Evolutionary conservation across 306 rosid genomes (phyloP).

Genomic region (Vigna nakashimae): DNA sequence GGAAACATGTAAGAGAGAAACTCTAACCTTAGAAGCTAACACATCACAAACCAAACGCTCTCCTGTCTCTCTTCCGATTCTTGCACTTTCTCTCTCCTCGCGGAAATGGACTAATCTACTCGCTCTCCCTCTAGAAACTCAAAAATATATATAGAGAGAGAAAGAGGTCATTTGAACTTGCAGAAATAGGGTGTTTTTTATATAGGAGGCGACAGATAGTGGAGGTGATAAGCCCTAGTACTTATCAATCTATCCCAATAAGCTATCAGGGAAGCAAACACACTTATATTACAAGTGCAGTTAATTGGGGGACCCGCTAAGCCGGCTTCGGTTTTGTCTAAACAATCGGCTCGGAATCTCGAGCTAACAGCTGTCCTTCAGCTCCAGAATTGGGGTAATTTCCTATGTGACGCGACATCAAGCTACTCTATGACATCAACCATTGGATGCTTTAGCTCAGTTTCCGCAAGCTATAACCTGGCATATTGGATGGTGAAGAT

Average conservation of each 20-base stretch:
- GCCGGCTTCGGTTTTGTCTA: constrained; percentile 81
- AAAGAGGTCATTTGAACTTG: constrained; percentile 58
- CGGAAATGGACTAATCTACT: constrained; percentile 54
- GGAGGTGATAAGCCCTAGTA: accelerated
- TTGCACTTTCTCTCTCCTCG: constrained; percentile 60
- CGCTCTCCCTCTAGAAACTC: constrained; percentile 54
- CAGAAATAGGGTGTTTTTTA: constrained; percentile 73
- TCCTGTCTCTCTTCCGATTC: constrained; percentile 13
- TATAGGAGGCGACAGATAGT: constrained; percentile 65
- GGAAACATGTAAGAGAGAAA: constrained; percentile 48
- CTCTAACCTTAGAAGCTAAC: constrained; percentile 69
- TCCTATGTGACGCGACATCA: not conserved
- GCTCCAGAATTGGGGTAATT: constrained; percentile 44
- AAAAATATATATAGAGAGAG: constrained; percentile 48
- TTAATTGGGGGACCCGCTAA: constrained; percentile 57
- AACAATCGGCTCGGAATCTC: constrained; percentile 89
- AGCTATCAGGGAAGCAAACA: accelerated
- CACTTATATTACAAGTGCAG: constrained; percentile 11
- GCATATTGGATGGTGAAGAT: constrained; percentile 15
- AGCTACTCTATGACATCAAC: accelerated
- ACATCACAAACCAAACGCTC: constrained; percentile 43
- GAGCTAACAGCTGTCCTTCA: constrained; percentile 76
- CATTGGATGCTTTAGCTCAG: constrained; percentile 10
- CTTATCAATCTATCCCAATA: constrained; percentile 40
- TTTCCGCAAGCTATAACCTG: not conserved